Conservation (phyloP, 116 monocot species). For the Zostera marina region DNA sequence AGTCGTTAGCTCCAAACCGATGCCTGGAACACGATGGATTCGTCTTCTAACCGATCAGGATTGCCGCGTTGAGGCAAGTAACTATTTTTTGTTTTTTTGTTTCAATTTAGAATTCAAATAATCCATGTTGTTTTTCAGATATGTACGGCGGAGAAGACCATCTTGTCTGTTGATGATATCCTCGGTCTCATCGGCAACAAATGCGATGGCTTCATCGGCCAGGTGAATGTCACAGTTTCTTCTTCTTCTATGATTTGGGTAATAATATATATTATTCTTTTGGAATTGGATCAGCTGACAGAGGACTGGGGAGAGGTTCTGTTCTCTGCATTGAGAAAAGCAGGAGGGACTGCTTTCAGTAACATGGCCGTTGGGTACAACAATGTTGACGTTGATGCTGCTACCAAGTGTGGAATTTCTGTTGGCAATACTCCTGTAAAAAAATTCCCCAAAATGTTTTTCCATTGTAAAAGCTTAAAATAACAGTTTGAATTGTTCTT, state of each 20-base stretch:
- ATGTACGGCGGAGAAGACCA: slow-evolving; percentile 94
- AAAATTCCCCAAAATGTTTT: not conserved
- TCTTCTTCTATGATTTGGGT: not conserved
- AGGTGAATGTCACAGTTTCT: slow-evolving; percentile 19
- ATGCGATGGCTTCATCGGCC: slow-evolving; percentile 92
- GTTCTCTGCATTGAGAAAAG: slow-evolving; percentile 72
- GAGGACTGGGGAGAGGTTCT: slow-evolving; percentile 98
- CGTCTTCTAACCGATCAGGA: slow-evolving; percentile 79
- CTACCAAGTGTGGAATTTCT: slow-evolving; percentile 62
- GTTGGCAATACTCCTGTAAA: slow-evolving; percentile 88
- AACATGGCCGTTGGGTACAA: slow-evolving; percentile 99
- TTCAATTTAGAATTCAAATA: not conserved
- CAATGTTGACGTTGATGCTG: slow-evolving; percentile 79
- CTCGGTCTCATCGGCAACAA: slow-evolving; percentile 70
- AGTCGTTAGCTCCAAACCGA: slow-evolving; percentile 88
- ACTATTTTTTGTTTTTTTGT: not conserved
- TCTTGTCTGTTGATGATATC: slow-evolving; percentile 84
- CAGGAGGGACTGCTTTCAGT: slow-evolving; percentile 84
- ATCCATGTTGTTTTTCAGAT: slow-evolving; percentile 26
- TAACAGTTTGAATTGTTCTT: not conserved
- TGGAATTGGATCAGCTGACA: slow-evolving; percentile 40
- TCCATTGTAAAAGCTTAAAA: not conserved
- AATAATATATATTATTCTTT: not conserved
- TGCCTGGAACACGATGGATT: slow-evolving; percentile 97
- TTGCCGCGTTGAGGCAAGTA: slow-evolving; percentile 72